These are phyloP conservation scores for Solanum habrochaites DNA, from an alignment of 257 asterid species.

Conservation along the genomic window DNA sequence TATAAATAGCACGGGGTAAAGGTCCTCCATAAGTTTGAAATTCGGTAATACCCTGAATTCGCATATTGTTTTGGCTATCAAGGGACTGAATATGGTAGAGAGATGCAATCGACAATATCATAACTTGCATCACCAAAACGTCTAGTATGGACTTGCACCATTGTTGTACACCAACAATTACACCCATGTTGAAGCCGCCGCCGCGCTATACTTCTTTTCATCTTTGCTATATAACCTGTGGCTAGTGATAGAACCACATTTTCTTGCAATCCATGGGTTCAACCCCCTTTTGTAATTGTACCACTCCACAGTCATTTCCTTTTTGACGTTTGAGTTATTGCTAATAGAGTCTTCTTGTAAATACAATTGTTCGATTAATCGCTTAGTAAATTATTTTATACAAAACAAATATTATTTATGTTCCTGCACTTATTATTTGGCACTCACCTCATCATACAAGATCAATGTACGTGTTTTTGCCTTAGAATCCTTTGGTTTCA, in stretches of 20 bases:
- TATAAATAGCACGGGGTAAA: too few relatives aligned
- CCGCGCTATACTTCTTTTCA: constrained; percentile 30
- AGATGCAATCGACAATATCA: constrained; percentile 55
- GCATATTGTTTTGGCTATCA: constrained; percentile 31
- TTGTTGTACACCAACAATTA: constrained; percentile 28
- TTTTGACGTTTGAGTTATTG: constrained; percentile 32
- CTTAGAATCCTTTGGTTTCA: constrained; percentile 33
- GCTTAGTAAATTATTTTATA: too few relatives aligned
- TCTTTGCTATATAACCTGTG: constrained; percentile 25
- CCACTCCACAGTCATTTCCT: constrained; percentile 31
- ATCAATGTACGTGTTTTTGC: constrained; percentile 19
- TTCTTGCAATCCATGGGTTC: constrained; percentile 30
- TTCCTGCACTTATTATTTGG: constrained; percentile 52
- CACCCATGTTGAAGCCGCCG: constrained; percentile 36
- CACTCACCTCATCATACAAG: constrained; percentile 54
- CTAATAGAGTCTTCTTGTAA: constrained; percentile 33
- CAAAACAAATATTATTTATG: not conserved
- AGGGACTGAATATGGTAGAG: constrained; percentile 38
- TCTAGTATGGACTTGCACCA: constrained; percentile 35
- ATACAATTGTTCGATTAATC: not conserved
- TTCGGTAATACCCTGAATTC: constrained; percentile 38
- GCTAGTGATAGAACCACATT: constrained; percentile 48
- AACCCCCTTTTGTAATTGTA: constrained; percentile 19
- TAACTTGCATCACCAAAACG: constrained; percentile 29
- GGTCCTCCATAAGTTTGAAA: not conserved